Conservation (phyloP, 2,329 filamentous ascomycete genomes). For the Fusarium caatingaense region DNA sequence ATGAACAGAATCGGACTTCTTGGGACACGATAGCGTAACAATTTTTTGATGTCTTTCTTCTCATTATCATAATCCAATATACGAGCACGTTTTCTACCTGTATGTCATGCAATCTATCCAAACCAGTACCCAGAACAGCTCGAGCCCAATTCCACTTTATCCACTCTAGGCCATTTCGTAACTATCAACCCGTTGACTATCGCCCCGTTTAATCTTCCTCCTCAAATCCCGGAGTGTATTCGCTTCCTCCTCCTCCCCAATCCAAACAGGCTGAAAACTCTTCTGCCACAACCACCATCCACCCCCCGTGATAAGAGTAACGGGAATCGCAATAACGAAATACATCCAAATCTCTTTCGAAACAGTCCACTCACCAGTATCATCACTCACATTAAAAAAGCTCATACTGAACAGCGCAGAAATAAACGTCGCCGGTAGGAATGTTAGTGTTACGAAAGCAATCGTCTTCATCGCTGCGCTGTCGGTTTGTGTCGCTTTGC, state of each 20-base stretch:
- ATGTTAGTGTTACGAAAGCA: constrained; percentile 60
- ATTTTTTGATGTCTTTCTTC: neutral
- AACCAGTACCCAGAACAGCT: too few species aligned
- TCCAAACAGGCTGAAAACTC: neutral
- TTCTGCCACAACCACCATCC: constrained; percentile 39
- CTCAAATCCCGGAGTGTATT: neutral
- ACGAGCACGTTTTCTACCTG: neutral
- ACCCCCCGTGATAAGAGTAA: constrained; percentile 41
- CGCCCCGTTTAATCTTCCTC: neutral
- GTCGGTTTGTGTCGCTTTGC: constrained; percentile 56
- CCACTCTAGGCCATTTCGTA: neutral
- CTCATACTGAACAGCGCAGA: constrained; percentile 60
- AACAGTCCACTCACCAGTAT: constrained; percentile 43
- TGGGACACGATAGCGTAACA: neutral
- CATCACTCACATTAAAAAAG: constrained; percentile 53
- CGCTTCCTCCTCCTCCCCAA: constrained; percentile 20
- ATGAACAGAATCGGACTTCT: neutral
- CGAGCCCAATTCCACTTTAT: neutral
- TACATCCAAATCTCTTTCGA: constrained; percentile 52
- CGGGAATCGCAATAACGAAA: constrained; percentile 49
- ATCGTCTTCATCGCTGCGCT: constrained; percentile 64
- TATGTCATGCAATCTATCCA: neutral
- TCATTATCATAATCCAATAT: neutral
- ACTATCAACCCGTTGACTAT: neutral
- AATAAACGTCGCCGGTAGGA: constrained; percentile 64